Percentiles rank a stretch among this genome's conserved stretches.
phyloP scores from a whole-genome alignment of 345 rosid species.

The Populus pruinosa region DNA sequence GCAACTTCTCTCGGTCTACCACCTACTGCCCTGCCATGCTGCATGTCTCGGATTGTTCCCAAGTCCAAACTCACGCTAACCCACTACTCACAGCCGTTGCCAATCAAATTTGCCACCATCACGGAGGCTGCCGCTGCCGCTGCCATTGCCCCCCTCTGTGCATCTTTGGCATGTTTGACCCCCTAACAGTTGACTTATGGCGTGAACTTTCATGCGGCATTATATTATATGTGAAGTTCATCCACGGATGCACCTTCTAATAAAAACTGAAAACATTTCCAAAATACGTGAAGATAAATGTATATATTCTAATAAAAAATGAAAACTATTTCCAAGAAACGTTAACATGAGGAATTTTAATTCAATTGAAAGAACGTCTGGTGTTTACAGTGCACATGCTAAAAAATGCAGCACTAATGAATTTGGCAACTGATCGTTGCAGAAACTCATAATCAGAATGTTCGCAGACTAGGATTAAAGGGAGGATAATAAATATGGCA shows the following conservation, averaged over 20 bases:
- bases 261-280: too few relatives aligned
- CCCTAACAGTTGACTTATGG: neutral
- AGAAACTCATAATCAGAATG: conserved; percentile 8
- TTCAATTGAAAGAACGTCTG: neutral
- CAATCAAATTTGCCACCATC: too few relatives aligned
- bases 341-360: neutral
- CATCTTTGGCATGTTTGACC: neutral
- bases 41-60: too few relatives aligned
- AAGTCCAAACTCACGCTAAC: too few relatives aligned
- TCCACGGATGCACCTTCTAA: neutral
- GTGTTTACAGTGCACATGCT: neutral
- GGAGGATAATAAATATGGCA: neutral
- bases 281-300: too few relatives aligned
- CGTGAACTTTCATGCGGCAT: neutral
- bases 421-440: neutral
- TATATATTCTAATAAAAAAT: too few relatives aligned
- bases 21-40: too few relatives aligned
- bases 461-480: neutral
- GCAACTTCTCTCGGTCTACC: too few relatives aligned
- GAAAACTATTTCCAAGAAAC: neutral
- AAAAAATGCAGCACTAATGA: neutral
- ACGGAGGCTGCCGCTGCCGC: conserved; percentile 13
- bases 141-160: conserved; percentile 16
- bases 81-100: too few relatives aligned
- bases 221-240: too few relatives aligned